These are phyloP conservation scores for Salvia hispanica DNA, from an alignment of 257 asterid genomes.

Conservation along the genomic window DNA sequence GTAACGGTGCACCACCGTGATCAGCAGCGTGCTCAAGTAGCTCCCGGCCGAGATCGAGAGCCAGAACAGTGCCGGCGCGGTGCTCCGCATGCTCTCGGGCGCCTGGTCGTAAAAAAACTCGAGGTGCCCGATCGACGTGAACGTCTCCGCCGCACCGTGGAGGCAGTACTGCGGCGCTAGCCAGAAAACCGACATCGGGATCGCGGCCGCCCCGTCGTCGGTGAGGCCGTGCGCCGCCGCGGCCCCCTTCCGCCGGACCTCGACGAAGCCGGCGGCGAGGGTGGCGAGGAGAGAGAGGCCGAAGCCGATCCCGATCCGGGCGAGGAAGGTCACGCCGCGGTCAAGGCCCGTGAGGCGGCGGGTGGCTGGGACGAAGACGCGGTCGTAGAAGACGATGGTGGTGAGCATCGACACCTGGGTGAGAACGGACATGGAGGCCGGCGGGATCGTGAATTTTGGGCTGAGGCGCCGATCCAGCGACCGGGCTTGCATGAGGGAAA, in stretches of 20 bases:
- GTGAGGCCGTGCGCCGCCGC: slow-evolving; percentile 50
- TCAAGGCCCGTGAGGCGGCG: slow-evolving; percentile 66
- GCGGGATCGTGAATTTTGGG: slow-evolving; percentile 61
- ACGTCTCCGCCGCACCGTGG: slow-evolving; percentile 85
- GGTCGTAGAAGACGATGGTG: slow-evolving; percentile 67
- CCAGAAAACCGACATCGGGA: slow-evolving; percentile 87
- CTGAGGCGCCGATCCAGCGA: slow-evolving; percentile 78
- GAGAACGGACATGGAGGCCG: slow-evolving; percentile 85
- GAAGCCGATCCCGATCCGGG: slow-evolving; percentile 74
- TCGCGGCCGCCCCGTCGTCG: slow-evolving; percentile 39
- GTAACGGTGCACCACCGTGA: slow-evolving; percentile 62
- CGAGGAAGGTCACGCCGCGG: slow-evolving; percentile 71
- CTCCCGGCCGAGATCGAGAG: slow-evolving; percentile 76
- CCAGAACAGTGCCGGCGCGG: slow-evolving; percentile 82
- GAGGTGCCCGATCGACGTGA: slow-evolving; percentile 79
- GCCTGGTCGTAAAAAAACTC: slow-evolving; percentile 89
- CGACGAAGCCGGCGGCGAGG: slow-evolving; percentile 66
- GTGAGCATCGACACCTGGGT: slow-evolving; percentile 59
- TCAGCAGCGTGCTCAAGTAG: slow-evolving; percentile 70
- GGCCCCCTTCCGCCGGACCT: slow-evolving; percentile 53
- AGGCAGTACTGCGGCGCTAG: slow-evolving; percentile 66
- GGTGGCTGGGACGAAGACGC: slow-evolving; percentile 62
- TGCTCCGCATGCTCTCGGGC: slow-evolving; percentile 90
- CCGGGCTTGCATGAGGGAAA: slow-evolving; percentile 76
- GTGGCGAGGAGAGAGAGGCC: slow-evolving; percentile 61